Evolutionary conservation across 2,329 filamentous ascomycete genomes (phyloP).

Genomic region (Tolypocladium sp.): DNA sequence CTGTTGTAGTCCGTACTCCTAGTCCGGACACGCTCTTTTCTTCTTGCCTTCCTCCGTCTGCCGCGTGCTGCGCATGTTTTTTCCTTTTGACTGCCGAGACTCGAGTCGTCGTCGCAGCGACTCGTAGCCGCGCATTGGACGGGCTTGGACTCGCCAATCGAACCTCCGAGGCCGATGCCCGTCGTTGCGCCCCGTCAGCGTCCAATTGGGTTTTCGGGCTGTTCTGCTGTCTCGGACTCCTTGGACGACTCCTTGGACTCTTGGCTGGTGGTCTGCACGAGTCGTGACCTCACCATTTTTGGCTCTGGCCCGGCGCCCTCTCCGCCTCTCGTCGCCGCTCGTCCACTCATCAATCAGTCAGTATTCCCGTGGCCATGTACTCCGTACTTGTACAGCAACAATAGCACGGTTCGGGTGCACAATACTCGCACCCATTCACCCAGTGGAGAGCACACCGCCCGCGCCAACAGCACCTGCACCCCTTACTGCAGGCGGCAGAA

Average conservation of each 20-base stretch:
- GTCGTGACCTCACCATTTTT: slow-evolving; percentile 1
- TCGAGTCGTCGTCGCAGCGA: not conserved
- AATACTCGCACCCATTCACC: not conserved
- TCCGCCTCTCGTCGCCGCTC: not conserved
- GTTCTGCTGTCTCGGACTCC: not conserved
- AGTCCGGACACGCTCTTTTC: not conserved
- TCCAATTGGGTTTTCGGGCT: not conserved
- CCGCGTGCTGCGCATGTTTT: not conserved
- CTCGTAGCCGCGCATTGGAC: not conserved
- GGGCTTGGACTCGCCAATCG: not conserved
- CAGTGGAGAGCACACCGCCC: not conserved
- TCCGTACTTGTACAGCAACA: not conserved
- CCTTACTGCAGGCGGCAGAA: not conserved
- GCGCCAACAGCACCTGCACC: not conserved
- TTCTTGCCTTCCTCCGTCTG: not conserved
- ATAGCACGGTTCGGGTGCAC: no score
- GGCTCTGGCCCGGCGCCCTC: not conserved
- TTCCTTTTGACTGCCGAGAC: not conserved
- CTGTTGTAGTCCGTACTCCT: no score
- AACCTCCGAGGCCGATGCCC: not conserved
- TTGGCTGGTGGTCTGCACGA: not conserved
- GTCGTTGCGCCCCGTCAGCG: not conserved
- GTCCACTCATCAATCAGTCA: not conserved
- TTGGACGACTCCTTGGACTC: not conserved
- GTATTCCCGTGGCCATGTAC: not conserved